phyloP scores from a whole-genome alignment of 169 alveolate species.

The Plasmodium vinckei region DNA sequence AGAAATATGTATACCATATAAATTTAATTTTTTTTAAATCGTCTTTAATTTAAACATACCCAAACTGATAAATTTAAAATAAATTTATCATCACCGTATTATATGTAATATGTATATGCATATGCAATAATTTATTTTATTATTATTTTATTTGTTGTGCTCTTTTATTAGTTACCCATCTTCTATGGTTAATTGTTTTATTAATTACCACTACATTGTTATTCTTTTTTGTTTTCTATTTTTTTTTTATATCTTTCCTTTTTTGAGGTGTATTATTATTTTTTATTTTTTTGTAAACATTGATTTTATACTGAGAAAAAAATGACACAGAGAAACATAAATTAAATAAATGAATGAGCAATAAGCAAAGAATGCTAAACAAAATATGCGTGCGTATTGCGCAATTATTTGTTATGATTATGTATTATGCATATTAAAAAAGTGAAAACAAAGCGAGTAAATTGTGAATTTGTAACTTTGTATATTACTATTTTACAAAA shows the following conservation, averaged over 20 bases:
- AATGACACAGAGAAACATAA: neutral
- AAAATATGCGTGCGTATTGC: neutral
- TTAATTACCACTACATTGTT: neutral
- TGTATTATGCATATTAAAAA: neutral
- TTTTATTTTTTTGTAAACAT: neutral
- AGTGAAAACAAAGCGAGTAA: neutral
- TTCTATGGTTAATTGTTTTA: neutral
- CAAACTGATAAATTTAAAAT: neutral
- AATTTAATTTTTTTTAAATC: neutral
- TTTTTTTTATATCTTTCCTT: neutral
- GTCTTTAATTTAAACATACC: neutral
- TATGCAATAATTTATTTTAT: neutral
- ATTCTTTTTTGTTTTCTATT: neutral
- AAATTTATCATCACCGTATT: neutral
- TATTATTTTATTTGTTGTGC: neutral
- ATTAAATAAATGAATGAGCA: neutral
- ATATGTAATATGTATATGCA: neutral
- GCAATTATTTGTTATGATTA: no score
- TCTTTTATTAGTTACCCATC: neutral
- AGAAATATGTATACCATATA: no score
- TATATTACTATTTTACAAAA: neutral
- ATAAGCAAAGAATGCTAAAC: neutral
- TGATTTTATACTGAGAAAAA: neutral
- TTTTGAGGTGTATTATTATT: slow-evolving; percentile 3
- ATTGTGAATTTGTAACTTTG: no score